phyloP scores from a whole-genome alignment of 805 yeast genomes.

The Saccharomycopsis olivae region DNA sequence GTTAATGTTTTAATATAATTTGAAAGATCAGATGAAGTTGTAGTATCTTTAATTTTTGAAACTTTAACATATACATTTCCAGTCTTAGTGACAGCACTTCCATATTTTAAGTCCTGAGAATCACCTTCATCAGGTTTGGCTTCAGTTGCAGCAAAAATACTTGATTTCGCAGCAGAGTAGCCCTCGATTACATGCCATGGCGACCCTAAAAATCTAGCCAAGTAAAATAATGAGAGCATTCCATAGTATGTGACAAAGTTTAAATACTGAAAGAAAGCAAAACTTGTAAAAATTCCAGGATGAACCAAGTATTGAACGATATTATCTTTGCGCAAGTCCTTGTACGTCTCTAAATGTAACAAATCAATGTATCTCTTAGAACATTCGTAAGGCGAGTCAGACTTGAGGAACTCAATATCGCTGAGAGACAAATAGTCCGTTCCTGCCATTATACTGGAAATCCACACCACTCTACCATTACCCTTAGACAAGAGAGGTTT shows the following conservation, averaged over 20 bases:
- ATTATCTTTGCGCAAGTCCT: conserved; percentile 31
- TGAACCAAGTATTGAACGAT: conserved; percentile 72
- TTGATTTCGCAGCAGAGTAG: conserved; percentile 83
- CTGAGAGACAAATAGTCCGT: conserved; percentile 63
- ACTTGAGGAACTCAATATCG: conserved; percentile 61
- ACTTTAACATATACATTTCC: conserved; percentile 58
- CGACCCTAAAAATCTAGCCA: conserved; percentile 76
- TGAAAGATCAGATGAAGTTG: conserved; percentile 61
- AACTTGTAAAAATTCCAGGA: conserved; percentile 89
- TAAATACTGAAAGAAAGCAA: conserved; percentile 65
- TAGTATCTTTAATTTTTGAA: conserved; percentile 40
- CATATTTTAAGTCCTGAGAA: conserved; percentile 45
- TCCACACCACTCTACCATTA: conserved; percentile 67
- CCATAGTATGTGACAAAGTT: conserved; percentile 75
- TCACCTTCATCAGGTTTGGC: conserved; percentile 37
- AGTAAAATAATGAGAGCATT: conserved; percentile 73
- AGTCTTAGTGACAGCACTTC: conserved; percentile 56
- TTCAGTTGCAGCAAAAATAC: conserved; percentile 51
- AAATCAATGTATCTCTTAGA: conserved; percentile 82
- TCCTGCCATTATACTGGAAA: conserved; percentile 72
- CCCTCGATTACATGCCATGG: conserved; percentile 86
- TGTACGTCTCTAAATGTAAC: conserved; percentile 62
- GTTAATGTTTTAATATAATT: conserved; percentile 47
- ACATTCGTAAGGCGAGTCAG: conserved; percentile 75
- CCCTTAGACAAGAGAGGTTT: conserved; percentile 38